phyloP scores from a whole-genome alignment of 2,329 filamentous ascomycete genomes.

The Chrysosporium keratinophilum region DNA sequence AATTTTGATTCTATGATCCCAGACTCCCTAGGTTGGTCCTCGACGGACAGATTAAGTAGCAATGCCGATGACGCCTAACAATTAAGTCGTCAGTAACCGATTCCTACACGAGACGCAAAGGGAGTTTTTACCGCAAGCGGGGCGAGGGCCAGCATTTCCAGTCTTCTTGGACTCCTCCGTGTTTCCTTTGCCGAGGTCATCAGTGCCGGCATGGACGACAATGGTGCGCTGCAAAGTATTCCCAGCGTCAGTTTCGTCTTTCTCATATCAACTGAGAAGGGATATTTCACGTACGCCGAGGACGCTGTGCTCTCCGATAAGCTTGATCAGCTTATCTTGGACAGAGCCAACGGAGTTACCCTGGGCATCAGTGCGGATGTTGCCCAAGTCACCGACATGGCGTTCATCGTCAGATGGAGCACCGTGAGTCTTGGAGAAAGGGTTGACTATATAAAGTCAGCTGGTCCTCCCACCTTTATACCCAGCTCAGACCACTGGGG shows the following conservation, averaged over 20 bases:
- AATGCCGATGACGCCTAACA: slow-evolving; percentile 74
- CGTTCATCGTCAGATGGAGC: slow-evolving; percentile 70
- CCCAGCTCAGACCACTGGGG: neutral
- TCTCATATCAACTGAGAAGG: neutral
- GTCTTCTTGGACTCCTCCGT: slow-evolving; percentile 97
- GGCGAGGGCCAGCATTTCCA: slow-evolving; percentile 84
- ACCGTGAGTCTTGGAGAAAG: slow-evolving; percentile 82
- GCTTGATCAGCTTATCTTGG: slow-evolving; percentile 75
- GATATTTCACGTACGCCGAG: slow-evolving; percentile 59
- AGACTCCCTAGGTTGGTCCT: neutral
- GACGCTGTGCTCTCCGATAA: slow-evolving; percentile 91
- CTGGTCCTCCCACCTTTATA: neutral
- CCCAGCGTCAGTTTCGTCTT: neutral
- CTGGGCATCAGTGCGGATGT: slow-evolving; percentile 89
- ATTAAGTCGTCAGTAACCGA: neutral
- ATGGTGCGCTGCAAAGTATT: slow-evolving; percentile 61
- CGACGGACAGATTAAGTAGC: slow-evolving; percentile 48
- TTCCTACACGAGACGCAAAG: neutral
- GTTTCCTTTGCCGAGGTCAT: slow-evolving; percentile 87
- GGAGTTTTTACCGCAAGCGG: slow-evolving; percentile 70
- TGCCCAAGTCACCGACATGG: slow-evolving; percentile 95
- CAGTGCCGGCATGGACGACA: slow-evolving; percentile 87
- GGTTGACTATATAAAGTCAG: slow-evolving; percentile 64
- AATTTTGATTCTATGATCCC: neutral
- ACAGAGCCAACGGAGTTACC: slow-evolving; percentile 77